Evolutionary conservation across 148 eudicot genomes (phyloP), one percentile per base, ranked within the genome.

Genomic region (Fagopyrum homotropicum): DNA sequence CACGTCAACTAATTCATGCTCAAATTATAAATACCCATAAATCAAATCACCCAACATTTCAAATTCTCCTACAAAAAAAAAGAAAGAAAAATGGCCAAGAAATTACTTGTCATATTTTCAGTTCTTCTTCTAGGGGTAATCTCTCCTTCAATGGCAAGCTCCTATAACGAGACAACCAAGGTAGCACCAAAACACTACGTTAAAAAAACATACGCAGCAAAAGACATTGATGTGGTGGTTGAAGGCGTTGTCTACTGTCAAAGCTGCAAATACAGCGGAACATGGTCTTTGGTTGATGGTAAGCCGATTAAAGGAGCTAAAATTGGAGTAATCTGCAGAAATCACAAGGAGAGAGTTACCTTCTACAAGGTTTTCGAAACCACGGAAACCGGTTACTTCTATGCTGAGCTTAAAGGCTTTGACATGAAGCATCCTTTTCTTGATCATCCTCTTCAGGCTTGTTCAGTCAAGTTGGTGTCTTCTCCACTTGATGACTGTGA

Each of bases 201-300:
- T 48, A 66, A 76, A 12, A 63, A 75, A 44, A 61, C 46, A 16
- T 40, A 74, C 2, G 71, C 78, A 56, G 51, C 81, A 22, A 79
- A 84, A 19, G 73, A 45, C 6, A 49, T 73, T 49, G 85, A 83
- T 6, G 88, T 89, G 43, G 92, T 83, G 35, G 86, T 89, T 6
- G 91, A 92, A 88, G 97, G 97, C n/a, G 55, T 83, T n/a, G 89
- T 95, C 48, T 86, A 85, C 85, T 95, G 97, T 85, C 97, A 90
- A 73, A 89, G 85, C 88, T 95, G 98, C 81, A 77, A 87, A 45
- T 72, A 75, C 72, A 72, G 72, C 0, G 88, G 90, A 5, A 77
- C 93, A 40, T 86, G 85, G 89, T 82, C 86, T 9, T 72, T 90
- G 43, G 64, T 59, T 0, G 88, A 80, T 11, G 88, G 93, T n/a